phyloP scores from a whole-genome alignment of 1,284 basidiomycete genomes.

The Amylostereum chailletii region DNA sequence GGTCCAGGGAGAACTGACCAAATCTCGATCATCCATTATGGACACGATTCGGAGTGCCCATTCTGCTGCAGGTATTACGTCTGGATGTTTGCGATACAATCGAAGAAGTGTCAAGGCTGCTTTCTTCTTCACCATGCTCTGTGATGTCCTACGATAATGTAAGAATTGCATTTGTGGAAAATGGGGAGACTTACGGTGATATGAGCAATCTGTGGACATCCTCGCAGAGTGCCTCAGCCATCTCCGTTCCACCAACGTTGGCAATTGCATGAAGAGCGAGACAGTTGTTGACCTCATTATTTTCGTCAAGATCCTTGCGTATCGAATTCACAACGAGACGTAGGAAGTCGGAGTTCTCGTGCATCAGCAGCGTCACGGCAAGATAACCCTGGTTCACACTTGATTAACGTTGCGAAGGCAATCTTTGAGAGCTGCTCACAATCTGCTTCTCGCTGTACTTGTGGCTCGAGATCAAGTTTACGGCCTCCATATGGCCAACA shows the following conservation, averaged over 20 bases:
- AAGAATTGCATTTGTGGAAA: slow-evolving; percentile 3
- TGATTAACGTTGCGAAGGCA: neutral
- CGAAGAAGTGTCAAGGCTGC: slow-evolving; percentile 91
- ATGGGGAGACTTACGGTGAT: slow-evolving; percentile 66
- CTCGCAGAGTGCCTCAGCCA: slow-evolving; percentile 91
- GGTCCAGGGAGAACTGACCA: slow-evolving; percentile 37
- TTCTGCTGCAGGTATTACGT: slow-evolving; percentile 86
- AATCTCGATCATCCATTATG: slow-evolving; percentile 89
- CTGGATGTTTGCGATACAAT: slow-evolving; percentile 92
- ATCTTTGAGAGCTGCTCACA: slow-evolving; percentile 39
- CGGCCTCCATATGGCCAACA: slow-evolving; percentile 98
- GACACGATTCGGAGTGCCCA: slow-evolving; percentile 95
- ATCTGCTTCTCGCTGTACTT: slow-evolving; percentile 99
- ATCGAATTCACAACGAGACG: slow-evolving; percentile 97
- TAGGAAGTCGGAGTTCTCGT: slow-evolving; percentile 96
- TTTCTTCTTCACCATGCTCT: slow-evolving; percentile 96
- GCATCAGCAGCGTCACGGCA: slow-evolving; percentile 94
- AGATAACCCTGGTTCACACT: slow-evolving; percentile 74
- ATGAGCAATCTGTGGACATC: slow-evolving; percentile 94
- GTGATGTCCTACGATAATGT: slow-evolving; percentile 69
- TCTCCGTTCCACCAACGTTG: slow-evolving; percentile 95
- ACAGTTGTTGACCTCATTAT: slow-evolving; percentile 93
- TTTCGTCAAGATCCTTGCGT: slow-evolving; percentile 92
- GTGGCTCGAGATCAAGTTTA: slow-evolving; percentile 91
- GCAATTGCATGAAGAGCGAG: slow-evolving; percentile 97